Conservation (phyloP, 305 asterid genomes). For the Salvia sclarea region DNA sequence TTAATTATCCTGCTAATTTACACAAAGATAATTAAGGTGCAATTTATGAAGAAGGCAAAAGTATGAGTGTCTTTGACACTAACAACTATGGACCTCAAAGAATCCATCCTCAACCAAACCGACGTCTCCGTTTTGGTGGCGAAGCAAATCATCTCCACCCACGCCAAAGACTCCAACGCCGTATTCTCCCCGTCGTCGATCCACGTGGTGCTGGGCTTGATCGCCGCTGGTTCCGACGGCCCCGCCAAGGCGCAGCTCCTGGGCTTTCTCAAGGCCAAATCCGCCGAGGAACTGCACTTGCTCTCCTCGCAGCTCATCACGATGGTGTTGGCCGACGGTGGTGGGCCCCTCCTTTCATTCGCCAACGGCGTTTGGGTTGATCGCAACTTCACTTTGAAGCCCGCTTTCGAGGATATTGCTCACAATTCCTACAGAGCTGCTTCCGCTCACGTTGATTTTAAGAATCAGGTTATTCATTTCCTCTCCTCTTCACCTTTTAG, state of each 20-base stretch:
- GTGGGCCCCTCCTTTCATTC: constrained; percentile 66
- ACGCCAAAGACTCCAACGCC: constrained; percentile 46
- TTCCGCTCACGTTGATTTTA: constrained; percentile 60
- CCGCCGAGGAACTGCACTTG: constrained; percentile 44
- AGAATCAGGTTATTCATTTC: constrained; percentile 46
- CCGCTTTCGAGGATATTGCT: constrained; percentile 45
- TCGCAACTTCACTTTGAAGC: constrained; percentile 52
- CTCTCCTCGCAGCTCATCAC: constrained; percentile 52
- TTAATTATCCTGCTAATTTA: too few relatives aligned
- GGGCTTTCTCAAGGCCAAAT: constrained; percentile 45
- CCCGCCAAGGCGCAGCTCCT: constrained; percentile 57
- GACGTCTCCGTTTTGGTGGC: constrained; percentile 52
- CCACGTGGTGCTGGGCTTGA: constrained; percentile 58
- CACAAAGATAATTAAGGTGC: too few relatives aligned
- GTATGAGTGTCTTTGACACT: too few relatives aligned
- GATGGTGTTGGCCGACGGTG: constrained; percentile 57
- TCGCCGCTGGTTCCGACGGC: constrained; percentile 60
- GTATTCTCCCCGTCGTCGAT: constrained; percentile 70
- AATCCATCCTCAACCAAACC: constrained; percentile 53
- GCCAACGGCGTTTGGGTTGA: constrained; percentile 80
- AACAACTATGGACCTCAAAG: constrained; percentile 54
- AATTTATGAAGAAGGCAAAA: too few relatives aligned
- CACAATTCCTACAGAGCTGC: constrained; percentile 55
- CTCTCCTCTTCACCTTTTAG: too few relatives aligned
- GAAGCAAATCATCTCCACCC: constrained; percentile 43